Conservation (phyloP, 257 asterid species). For the Cruciata laevipes region DNA sequence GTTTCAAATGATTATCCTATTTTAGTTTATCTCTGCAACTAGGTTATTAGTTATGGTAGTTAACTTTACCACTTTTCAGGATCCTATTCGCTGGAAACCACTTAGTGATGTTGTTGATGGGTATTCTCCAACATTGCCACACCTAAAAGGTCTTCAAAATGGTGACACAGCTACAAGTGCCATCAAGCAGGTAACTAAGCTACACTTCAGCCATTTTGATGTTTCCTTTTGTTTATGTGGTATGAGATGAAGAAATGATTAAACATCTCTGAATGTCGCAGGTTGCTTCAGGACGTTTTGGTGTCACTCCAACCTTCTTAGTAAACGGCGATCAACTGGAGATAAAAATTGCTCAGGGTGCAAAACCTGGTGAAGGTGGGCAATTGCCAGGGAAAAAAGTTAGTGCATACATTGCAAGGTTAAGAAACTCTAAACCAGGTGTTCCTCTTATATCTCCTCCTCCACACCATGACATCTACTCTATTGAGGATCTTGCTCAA, state of each 20-base stretch:
- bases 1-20: neutral
- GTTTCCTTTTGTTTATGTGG: neutral
- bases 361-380: conserved; percentile 99
- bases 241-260: neutral
- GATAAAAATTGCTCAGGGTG: conserved; percentile 97
- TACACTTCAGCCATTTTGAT: neutral
- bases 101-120: conserved; percentile 96
- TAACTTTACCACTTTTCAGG: conserved; percentile 41
- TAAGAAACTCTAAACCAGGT: conserved; percentile 99
- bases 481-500: conserved; percentile 99
- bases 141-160: conserved; percentile 98
- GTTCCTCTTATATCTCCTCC: conserved; percentile 99
- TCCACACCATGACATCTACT: conserved; percentile 97
- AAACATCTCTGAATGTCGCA: conserved; percentile 27
- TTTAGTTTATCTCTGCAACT: neutral
- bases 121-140: conserved; percentile 94
- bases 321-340: conserved; percentile 95
- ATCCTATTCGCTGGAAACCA: conserved; percentile 98
- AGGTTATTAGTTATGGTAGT: conserved; percentile 13
- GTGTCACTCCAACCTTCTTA: conserved; percentile 97
- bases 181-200: conserved; percentile 72
- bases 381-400: conserved; percentile 99
- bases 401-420: conserved; percentile 92
- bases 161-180: conserved; percentile 99
- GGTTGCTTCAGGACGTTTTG: conserved; percentile 99